Evolutionary conservation across 768 basidiomycete species (phyloP).

Genomic region (Baorangia bicolor): DNA sequence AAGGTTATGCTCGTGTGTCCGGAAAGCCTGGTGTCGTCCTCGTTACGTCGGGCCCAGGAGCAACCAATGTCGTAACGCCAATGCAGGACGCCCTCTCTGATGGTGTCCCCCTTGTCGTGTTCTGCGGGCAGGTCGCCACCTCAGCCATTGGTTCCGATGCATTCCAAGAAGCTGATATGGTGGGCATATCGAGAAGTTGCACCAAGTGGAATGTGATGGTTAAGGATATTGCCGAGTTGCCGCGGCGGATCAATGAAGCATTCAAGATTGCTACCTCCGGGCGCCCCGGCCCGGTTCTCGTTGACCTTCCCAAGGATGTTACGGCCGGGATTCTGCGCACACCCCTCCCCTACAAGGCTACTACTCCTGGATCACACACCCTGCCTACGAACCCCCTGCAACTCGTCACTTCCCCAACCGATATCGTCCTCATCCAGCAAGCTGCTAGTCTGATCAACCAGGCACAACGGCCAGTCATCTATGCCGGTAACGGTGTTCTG

Average conservation of each 20-base stretch:
- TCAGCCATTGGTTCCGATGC: constrained; percentile 98
- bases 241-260: constrained; percentile 95
- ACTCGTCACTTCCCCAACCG: constrained; percentile 54
- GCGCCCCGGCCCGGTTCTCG: constrained; percentile 95
- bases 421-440: constrained; percentile 66
- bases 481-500: constrained; percentile 90
- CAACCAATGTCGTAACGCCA: constrained; percentile 95
- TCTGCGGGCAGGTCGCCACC: constrained; percentile 97
- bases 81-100: constrained; percentile 98
- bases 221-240: constrained; percentile 93
- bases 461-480: constrained; percentile 87
- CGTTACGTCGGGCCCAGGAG: constrained; percentile 97
- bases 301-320: constrained; percentile 98
- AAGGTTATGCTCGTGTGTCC: constrained; percentile 96
- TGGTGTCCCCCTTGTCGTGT: constrained; percentile 92
- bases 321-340: constrained; percentile 89
- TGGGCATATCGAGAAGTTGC: constrained; percentile 95
- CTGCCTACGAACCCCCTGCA: constrained; percentile 75
- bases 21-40: constrained; percentile 97
- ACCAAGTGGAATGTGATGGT: constrained; percentile 99
- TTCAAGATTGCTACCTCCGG: constrained; percentile 99
- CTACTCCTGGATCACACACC: constrained; percentile 78
- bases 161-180: constrained; percentile 97
- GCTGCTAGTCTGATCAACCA: constrained; percentile 92
- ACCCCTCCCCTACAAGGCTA: constrained; percentile 81